Evolutionary conservation across 305 asterid species (phyloP).

Genomic region (Solanum hybrid): DNA sequence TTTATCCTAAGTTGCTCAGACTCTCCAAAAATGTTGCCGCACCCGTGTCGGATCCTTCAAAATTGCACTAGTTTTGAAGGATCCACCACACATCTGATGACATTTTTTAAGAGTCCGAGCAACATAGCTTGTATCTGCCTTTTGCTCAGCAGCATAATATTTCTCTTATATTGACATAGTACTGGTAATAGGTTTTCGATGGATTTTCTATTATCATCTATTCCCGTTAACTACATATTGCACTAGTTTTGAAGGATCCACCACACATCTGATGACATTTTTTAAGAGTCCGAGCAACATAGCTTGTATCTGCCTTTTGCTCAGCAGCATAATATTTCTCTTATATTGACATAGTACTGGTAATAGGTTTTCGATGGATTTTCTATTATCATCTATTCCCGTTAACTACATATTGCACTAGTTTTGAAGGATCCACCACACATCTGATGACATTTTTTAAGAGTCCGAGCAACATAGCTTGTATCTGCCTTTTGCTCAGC

Average conservation of each 20-base stretch:
- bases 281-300: neutral
- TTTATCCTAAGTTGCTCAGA: neutral
- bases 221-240: neutral
- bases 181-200: neutral
- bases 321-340: neutral
- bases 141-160: neutral
- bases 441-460: no score
- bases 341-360: neutral
- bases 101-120: neutral
- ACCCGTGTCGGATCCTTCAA: neutral
- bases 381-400: neutral
- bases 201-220: neutral
- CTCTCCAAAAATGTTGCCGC: neutral
- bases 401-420: neutral
- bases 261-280: neutral
- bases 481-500: no score
- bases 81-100: neutral
- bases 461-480: no score
- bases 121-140: neutral
- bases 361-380: neutral
- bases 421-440: no score
- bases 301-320: neutral
- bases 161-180: neutral
- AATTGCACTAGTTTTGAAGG: neutral
- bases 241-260: neutral